These are phyloP conservation scores for Nepenthes gracilis DNA, from an alignment of 148 eudicot genomes.

Conservation along the genomic window DNA sequence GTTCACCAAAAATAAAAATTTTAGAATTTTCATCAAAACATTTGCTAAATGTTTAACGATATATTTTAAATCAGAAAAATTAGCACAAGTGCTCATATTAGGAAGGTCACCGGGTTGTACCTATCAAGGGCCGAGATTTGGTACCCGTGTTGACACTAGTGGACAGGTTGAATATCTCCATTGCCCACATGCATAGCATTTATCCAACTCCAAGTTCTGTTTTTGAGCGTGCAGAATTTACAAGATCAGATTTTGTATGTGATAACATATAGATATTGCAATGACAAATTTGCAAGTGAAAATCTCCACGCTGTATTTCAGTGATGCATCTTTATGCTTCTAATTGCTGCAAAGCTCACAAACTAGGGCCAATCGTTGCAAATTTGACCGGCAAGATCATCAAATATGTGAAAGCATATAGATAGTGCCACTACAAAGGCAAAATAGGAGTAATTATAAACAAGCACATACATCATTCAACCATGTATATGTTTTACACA, in stretches of 20 bases:
- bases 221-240: slow-evolving; percentile 77
- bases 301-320: too few species aligned
- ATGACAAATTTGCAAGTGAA: too few species aligned
- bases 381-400: background rate
- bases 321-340: slow-evolving; percentile 46
- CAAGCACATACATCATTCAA: slow-evolving; percentile 61
- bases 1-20: too few species aligned
- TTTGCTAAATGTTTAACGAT: too few species aligned
- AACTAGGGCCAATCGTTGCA: slow-evolving; percentile 71
- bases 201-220: slow-evolving; percentile 44
- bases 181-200: slow-evolving; percentile 65
- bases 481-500: slow-evolving; percentile 67
- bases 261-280: too few species aligned
- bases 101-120: too few species aligned
- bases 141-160: slow-evolving; percentile 45
- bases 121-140: slow-evolving; percentile 39
- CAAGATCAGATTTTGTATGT: slow-evolving; percentile 70
- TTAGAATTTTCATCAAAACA: too few species aligned
- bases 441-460: background rate
- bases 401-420: background rate
- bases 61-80: too few species aligned
- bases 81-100: too few species aligned
- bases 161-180: slow-evolving; percentile 79
- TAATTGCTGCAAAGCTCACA: slow-evolving; percentile 58
- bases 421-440: background rate